Evolutionary conservation across 371 early-diverging fungal species (phyloP).

Genomic region (Vairimorpha apis): DNA sequence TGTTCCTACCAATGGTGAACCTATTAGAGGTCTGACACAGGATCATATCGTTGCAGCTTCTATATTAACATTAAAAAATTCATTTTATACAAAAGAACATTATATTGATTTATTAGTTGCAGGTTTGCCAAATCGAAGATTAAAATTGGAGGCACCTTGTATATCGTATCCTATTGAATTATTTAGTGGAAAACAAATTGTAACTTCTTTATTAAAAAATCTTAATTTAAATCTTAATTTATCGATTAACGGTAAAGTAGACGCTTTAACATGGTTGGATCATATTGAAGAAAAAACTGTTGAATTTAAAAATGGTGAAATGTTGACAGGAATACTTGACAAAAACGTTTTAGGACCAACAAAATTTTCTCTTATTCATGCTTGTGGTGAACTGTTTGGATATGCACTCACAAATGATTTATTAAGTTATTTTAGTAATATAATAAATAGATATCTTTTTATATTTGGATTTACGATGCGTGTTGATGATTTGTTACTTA

Average conservation of each 20-base stretch:
- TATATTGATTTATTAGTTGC: slow-evolving; percentile 84
- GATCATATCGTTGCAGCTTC: slow-evolving; percentile 96
- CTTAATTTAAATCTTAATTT: slow-evolving; percentile 69
- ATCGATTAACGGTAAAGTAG: slow-evolving; percentile 73
- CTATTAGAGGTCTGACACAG: slow-evolving; percentile 96
- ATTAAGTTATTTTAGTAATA: slow-evolving; percentile 79
- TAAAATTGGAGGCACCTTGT: slow-evolving; percentile 41
- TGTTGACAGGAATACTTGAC: slow-evolving; percentile 86
- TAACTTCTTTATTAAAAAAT: slow-evolving; percentile 49
- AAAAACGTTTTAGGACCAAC: slow-evolving; percentile 91
- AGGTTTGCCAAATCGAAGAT: slow-evolving; percentile 63
- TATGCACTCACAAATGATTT: slow-evolving; percentile 79
- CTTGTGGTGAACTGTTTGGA: slow-evolving; percentile 88
- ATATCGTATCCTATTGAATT: slow-evolving; percentile 70
- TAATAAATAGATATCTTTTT: slow-evolving; percentile 85
- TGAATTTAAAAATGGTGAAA: slow-evolving; percentile 73
- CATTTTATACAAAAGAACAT: slow-evolving; percentile 77
- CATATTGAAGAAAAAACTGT: slow-evolving; percentile 74
- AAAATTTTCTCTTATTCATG: slow-evolving; percentile 84
- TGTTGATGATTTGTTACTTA: slow-evolving; percentile 89
- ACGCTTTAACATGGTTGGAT: slow-evolving; percentile 71
- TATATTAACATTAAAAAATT: slow-evolving; percentile 77
- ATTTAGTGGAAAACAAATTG: slow-evolving; percentile 95
- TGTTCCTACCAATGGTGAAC: slow-evolving; percentile 89
- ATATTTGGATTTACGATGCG: slow-evolving; percentile 83